Conservation (phyloP, 2,329 filamentous ascomycete genomes). For the Mycosphaerelloides madeirae region DNA sequence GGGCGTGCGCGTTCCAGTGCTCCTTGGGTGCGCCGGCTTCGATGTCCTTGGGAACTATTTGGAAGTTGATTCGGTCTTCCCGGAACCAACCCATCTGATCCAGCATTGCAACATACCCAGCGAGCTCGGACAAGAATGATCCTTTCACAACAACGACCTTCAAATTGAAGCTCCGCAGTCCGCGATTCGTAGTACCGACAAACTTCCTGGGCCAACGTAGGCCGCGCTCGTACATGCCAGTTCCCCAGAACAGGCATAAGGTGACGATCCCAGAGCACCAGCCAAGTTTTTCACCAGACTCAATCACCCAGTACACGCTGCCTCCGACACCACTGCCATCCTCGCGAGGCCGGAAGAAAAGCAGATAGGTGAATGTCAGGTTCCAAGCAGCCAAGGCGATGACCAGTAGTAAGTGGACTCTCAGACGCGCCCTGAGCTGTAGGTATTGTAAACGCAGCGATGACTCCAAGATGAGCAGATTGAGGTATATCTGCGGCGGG, state of each 20-base stretch:
- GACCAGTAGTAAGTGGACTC: constrained; percentile 91
- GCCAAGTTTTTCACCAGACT: constrained; percentile 83
- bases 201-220: constrained; percentile 91
- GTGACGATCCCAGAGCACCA: constrained; percentile 89
- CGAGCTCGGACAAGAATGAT: constrained; percentile 72
- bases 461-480: constrained; percentile 92
- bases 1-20: constrained; percentile 38
- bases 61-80: constrained; percentile 32
- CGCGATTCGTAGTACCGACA: constrained; percentile 83
- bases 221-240: constrained; percentile 92
- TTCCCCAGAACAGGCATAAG: constrained; percentile 81
- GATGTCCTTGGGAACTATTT: constrained; percentile 37
- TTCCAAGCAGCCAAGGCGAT: constrained; percentile 76
- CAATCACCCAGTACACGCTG: constrained; percentile 92
- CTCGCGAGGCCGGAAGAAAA: constrained; percentile 93
- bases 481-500: constrained; percentile 94
- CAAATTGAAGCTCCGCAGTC: constrained; percentile 86
- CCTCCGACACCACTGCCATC: constrained; percentile 88
- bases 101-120: constrained; percentile 46
- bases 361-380: constrained; percentile 76
- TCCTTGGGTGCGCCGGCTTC: constrained; percentile 57
- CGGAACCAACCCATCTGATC: constrained; percentile 30
- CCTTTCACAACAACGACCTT: constrained; percentile 88
- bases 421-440: constrained; percentile 76
- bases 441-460: constrained; percentile 91